A percentile compares a stretch with the other conserved stretches of the same genome.
phyloP scores from a whole-genome alignment of 176 grass and related monocot genomes.

The Typha latifolia region DNA sequence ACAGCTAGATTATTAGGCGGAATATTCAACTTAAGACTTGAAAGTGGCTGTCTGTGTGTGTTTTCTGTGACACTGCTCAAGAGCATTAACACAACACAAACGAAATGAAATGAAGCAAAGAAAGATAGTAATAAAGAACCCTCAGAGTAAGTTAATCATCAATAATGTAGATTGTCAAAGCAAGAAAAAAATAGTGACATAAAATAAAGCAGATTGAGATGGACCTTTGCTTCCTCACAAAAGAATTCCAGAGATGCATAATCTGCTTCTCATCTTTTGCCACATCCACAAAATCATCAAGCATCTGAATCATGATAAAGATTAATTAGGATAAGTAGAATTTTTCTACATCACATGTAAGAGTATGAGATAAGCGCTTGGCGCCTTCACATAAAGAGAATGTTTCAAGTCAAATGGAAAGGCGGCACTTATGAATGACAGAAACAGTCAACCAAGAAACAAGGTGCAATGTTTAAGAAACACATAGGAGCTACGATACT shows the following conservation, averaged over 20 bases:
- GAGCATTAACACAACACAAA: too few relatives aligned
- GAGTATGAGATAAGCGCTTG: too few relatives aligned
- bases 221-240: conserved; percentile 81
- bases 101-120: too few relatives aligned
- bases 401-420: neutral
- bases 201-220: conserved; percentile 5
- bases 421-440: neutral
- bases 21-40: too few relatives aligned
- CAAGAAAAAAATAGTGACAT: conserved; percentile 3
- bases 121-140: too few relatives aligned
- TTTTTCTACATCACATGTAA: too few relatives aligned
- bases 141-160: neutral
- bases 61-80: too few relatives aligned
- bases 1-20: too few relatives aligned
- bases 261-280: conserved; percentile 71
- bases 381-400: neutral
- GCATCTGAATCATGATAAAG: conserved; percentile 44
- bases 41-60: too few relatives aligned
- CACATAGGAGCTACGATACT: neutral
- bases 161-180: neutral
- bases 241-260: conserved; percentile 96
- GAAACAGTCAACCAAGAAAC: neutral
- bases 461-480: neutral
- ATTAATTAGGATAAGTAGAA: neutral
- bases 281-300: conserved; percentile 74